Evolutionary conservation across 257 asterid genomes (phyloP), one percentile per base, ranked within the genome.

Genomic region (Nicotiana obtusifolia): DNA sequence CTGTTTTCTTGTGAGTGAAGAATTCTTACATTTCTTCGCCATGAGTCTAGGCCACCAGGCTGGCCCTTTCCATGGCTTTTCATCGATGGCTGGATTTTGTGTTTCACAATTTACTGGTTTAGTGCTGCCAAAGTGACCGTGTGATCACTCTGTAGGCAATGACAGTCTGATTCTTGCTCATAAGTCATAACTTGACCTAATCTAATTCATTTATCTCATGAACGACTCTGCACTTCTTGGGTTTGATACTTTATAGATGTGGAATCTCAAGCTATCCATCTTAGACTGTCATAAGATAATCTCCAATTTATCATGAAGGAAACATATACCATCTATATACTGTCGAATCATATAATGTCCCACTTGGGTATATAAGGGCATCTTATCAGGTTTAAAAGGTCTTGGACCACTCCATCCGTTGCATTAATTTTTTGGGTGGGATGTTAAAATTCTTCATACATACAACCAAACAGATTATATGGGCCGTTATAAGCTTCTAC

Each of bases 51-150:
- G 68, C 33, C 76, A 71, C 67, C 54, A n/a, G 59, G 77, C 28
- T 81, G 53, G 14, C 76, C 60, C 68, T 83, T 86, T 69, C 69
- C 69, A 53, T 64, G 84, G 68, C 60, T 66, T 73, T 73, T 53
- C 41, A 15, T 41, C 6, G 61, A 41, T 73, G 41, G 24, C 24
- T 47, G 61, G 49, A 49, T 73, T 73, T 24, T 73, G 41, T 73
- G 62, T 73, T 73, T 49, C 62, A 73, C 44, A 73, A 49, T 73
- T 71, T 73, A 15, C 24, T 73, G 22, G 41, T 53, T 8, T 73
- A 7, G 1, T 41, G 49, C 16, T 47, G 60, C 15, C 61, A 44
- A 14, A 24, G 41, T 24, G 15, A 47, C 61, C 4, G 10, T 56
- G 41, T 24, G 65, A 60, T 77, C 75, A 77, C 69, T 64, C 33